A percentile compares a stretch with the other conserved stretches of the same genome.
phyloP scores from a whole-genome alignment of 148 eudicot genomes.

The Amaranthus cruentus region DNA sequence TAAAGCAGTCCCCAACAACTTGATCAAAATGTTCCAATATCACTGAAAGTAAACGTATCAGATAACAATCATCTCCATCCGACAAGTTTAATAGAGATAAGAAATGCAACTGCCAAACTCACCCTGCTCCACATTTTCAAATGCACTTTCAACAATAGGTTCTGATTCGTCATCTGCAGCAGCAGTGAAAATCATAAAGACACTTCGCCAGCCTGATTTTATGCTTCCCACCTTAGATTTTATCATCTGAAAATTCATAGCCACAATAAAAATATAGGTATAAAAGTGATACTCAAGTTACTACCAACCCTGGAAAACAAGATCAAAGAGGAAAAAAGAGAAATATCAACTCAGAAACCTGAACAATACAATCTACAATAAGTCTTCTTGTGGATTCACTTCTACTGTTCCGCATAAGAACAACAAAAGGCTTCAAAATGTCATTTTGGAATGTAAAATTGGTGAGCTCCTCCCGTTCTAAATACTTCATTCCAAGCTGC shows the following conservation, averaged over 20 bases:
- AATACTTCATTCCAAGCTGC: conserved; percentile 94
- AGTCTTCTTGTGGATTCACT: conserved; percentile 81
- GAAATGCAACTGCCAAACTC: conserved; percentile 16
- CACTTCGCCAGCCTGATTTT: conserved; percentile 99
- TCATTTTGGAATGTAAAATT: conserved; percentile 97
- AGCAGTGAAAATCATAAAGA: conserved; percentile 96
- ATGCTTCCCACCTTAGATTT: conserved; percentile 97
- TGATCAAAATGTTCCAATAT: conserved; percentile 98
- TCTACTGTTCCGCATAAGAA: conserved; percentile 87
- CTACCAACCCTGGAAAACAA: neutral
- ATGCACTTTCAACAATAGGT: conserved; percentile 94
- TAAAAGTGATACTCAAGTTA: neutral
- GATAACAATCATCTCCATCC: conserved; percentile 18
- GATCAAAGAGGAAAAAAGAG: neutral
- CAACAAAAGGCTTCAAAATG: conserved; percentile 92
- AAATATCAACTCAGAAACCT: conserved; percentile 34
- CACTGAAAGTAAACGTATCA: conserved; percentile 45
- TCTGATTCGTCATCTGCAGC: conserved; percentile 98
- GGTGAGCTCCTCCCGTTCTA: conserved; percentile 92
- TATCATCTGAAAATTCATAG: conserved; percentile 62
- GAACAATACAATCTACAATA: conserved; percentile 98
- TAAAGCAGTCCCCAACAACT: conserved; percentile 97
- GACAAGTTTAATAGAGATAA: conserved; percentile 8
- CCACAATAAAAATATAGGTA: neutral
- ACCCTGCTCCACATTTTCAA: conserved; percentile 99